phyloP scores from a whole-genome alignment of 2,329 filamentous ascomycete species.

The Zymoseptoria crescenta region DNA sequence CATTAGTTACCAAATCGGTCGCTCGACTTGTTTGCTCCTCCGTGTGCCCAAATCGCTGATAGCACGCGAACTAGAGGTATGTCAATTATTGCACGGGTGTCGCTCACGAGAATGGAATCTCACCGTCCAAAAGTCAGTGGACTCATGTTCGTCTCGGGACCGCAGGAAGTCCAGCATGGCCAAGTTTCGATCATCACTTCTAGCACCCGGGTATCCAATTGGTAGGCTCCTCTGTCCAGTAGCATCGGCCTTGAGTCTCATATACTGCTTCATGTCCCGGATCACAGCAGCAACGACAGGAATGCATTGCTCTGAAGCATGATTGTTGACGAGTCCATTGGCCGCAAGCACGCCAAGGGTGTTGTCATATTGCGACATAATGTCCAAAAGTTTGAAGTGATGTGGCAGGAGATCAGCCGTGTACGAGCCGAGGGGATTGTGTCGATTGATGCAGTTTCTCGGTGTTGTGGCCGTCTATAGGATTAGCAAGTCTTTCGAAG shows the following conservation, averaged over 20 bases:
- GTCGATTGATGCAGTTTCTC: constrained; percentile 2
- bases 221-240: constrained; percentile 10
- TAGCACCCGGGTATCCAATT: constrained; percentile 6
- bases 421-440: constrained; percentile 8
- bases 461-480: constrained; percentile 2
- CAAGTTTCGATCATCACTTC: background rate
- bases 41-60: background rate
- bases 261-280: constrained; percentile 13
- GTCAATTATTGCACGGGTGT: background rate
- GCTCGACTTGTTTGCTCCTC: background rate
- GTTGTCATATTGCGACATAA: constrained; percentile 8
- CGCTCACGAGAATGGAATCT: background rate
- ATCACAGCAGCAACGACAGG: constrained; percentile 13
- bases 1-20: too few relatives aligned
- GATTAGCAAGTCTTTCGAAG: background rate
- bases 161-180: constrained; percentile 9
- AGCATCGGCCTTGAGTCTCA: constrained; percentile 3
- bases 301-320: background rate
- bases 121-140: constrained; percentile 8
- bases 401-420: background rate
- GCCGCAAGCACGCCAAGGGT: constrained; percentile 6
- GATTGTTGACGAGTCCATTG: constrained; percentile 7
- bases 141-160: background rate
- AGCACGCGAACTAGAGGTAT: background rate
- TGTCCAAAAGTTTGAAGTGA: constrained; percentile 3